Base-by-base conservation (phyloP, 176 grass and related monocot genomes). In the Pharus latifolius region DNA sequence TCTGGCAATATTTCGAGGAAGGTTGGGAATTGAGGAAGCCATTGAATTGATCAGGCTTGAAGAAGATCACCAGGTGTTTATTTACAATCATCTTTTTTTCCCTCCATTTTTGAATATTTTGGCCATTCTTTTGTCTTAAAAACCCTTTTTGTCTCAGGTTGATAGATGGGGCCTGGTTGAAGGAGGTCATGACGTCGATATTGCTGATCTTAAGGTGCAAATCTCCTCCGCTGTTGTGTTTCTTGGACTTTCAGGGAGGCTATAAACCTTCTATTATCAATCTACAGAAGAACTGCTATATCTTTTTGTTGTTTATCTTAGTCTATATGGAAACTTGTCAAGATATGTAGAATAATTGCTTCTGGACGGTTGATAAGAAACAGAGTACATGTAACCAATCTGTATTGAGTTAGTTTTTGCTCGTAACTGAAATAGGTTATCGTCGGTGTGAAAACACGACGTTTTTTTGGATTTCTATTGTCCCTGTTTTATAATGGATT, bases 101-200 rank as follows among this genome's bases (percentile, higher is more conserved):
- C 29, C 10, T 18, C 27, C 20, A 11, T 25, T 67, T 84, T 74
- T 31, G 34, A 19, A 59, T 45, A 43, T 19, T 41, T 91, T 70
- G 10, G 35, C 12, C 67, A 14, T 34, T 53, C 20, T 74, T 66
- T 46, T 49, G 7, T 33, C 78, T 83, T 34, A 54, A 12, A 9
- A 0, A 72, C 9, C 72, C 77, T 26, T 7, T 18, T 78, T 20
- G 14, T 18, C 53, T 5, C 66, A 99, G 95, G 76, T 99, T 43
- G 90, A 99, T 80, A 48, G 72, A 81, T 99, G 95, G 95, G 95
- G 95, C 44, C 63, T 94, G 80, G 95, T 99, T 38, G 95, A 99
- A 88, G 95, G 95, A 64, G 95, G 95, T 31, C 95, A 99, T 73
- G 95, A 99, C 60, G 75, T 99, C 34, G 95, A 99, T 82, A 88